Percentiles rank a stretch among this genome's conserved stretches.
phyloP scores from a whole-genome alignment of 2,329 filamentous ascomycete species.

The Dothideomycetidae sp. region DNA sequence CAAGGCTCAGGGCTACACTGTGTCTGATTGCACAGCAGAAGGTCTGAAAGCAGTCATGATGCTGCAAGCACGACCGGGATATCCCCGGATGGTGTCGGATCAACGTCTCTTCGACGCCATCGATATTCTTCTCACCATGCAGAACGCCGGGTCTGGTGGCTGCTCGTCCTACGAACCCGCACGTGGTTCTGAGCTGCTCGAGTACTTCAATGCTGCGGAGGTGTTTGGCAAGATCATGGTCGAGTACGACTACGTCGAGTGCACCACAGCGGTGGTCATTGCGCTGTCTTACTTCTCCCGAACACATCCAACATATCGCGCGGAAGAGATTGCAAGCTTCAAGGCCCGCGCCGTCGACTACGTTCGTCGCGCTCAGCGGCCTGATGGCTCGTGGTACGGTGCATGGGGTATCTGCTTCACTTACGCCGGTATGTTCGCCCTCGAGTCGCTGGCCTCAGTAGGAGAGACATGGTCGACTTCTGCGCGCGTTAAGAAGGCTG shows the following conservation, averaged over 20 bases:
- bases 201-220: slow-evolving; percentile 85
- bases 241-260: slow-evolving; percentile 96
- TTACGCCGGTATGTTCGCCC: slow-evolving; percentile 90
- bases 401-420: slow-evolving; percentile 98
- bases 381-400: slow-evolving; percentile 93
- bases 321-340: slow-evolving; percentile 58
- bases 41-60: slow-evolving; percentile 75
- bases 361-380: slow-evolving; percentile 63
- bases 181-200: slow-evolving; percentile 62
- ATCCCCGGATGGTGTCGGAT: slow-evolving; percentile 59
- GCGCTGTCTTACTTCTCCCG: slow-evolving; percentile 69
- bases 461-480: slow-evolving; percentile 73
- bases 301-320: slow-evolving; percentile 68
- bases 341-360: slow-evolving; percentile 62
- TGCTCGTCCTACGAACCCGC: slow-evolving; percentile 82
- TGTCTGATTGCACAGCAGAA: slow-evolving; percentile 89
- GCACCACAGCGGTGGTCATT: slow-evolving; percentile 87
- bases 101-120: slow-evolving; percentile 73
- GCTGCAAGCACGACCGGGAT: slow-evolving; percentile 65
- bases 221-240: slow-evolving; percentile 98
- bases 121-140: slow-evolving; percentile 81
- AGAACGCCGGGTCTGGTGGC: slow-evolving; percentile 63
- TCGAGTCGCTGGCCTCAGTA: slow-evolving; percentile 68
- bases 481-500: slow-evolving; percentile 55
- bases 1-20: slow-evolving; percentile 80